These are phyloP conservation scores for Hypomyces rosellus DNA, from an alignment of 2,329 filamentous ascomycete genomes.

Conservation along the genomic window DNA sequence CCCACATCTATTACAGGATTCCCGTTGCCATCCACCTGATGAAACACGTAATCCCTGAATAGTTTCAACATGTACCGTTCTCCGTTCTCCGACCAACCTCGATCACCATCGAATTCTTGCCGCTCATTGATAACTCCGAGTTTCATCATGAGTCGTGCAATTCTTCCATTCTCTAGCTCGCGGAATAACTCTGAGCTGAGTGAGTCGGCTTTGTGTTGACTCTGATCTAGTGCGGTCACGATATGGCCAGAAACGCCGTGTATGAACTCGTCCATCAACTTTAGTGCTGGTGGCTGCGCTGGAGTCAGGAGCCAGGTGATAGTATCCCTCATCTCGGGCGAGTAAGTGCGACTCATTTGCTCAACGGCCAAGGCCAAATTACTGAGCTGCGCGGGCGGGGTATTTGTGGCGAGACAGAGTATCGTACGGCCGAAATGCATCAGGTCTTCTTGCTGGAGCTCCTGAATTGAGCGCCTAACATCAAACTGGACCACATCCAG, in stretches of 20 bases:
- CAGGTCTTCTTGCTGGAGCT: slow-evolving; percentile 85
- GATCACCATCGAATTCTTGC: slow-evolving; percentile 72
- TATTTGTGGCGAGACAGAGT: slow-evolving; percentile 72
- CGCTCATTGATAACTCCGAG: slow-evolving; percentile 85
- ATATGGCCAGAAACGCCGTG: slow-evolving; percentile 72
- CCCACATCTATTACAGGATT: slow-evolving; percentile 80
- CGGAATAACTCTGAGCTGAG: slow-evolving; percentile 64
- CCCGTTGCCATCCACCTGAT: slow-evolving; percentile 82
- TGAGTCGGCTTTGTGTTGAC: slow-evolving; percentile 73
- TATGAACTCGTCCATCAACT: slow-evolving; percentile 75
- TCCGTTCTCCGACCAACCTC: slow-evolving; percentile 83
- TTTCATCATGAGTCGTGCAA: slow-evolving; percentile 75
- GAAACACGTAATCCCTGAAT: slow-evolving; percentile 95
- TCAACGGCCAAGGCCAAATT: slow-evolving; percentile 69
- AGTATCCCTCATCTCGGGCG: slow-evolving; percentile 69
- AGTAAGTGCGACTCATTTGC: slow-evolving; percentile 70
- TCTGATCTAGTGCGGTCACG: slow-evolving; percentile 67
- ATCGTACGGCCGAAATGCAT: slow-evolving; percentile 78
- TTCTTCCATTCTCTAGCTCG: slow-evolving; percentile 84
- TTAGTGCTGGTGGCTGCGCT: slow-evolving; percentile 47
- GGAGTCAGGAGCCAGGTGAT: slow-evolving; percentile 76
- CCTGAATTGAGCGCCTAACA: slow-evolving; percentile 56
- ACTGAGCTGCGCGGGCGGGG: slow-evolving; percentile 42
- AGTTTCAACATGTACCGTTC: slow-evolving; percentile 90
- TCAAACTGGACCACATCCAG: slow-evolving; percentile 87